phyloP scores from a whole-genome alignment of 2,329 filamentous ascomycete genomes.

The Pleoardoris graminearum region DNA sequence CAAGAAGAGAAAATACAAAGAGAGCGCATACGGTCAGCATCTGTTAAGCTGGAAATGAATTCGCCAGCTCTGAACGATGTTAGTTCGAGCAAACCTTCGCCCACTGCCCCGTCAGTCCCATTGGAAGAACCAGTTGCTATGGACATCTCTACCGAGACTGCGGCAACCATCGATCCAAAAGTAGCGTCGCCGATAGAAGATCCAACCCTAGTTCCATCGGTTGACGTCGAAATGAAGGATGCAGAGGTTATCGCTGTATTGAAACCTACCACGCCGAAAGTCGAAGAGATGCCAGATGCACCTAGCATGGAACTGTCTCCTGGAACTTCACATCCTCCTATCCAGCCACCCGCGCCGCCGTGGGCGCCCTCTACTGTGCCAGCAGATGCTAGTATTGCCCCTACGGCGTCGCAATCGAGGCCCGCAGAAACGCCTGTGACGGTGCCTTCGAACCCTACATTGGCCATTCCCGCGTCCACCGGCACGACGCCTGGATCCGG shows the following conservation, averaged over 20 bases:
- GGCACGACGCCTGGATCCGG: conserved; percentile 29
- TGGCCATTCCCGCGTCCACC: conserved; percentile 20
- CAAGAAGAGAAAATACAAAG: conserved; percentile 43
- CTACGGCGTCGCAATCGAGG: conserved; percentile 19
- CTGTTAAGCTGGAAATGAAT: conserved; percentile 38
- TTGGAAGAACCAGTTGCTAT: conserved; percentile 30
- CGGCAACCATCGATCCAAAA: conserved; percentile 21
- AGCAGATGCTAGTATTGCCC: conserved; percentile 16
- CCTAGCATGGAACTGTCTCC: conserved; percentile 22
- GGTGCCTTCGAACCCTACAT: conserved; percentile 34
- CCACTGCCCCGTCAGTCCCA: conserved; percentile 29
- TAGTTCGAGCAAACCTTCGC: conserved; percentile 37
- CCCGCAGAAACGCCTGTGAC: conserved; percentile 32
- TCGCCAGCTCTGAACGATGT: conserved; percentile 41
- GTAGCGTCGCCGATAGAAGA: conserved; percentile 33
- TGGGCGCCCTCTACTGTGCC: conserved; percentile 25
- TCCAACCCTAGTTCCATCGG: conserved; percentile 14
- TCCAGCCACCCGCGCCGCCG: conserved; percentile 41
- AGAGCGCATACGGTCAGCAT: conserved; percentile 42
- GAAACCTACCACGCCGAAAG: conserved; percentile 24
- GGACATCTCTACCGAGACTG: conserved; percentile 30
- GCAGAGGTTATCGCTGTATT: conserved; percentile 23
- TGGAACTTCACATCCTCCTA: conserved; percentile 32
- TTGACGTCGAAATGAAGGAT: conserved; percentile 55
- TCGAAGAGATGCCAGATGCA: conserved; percentile 37